Base-by-base conservation (phyloP, 768 basidiomycete species). In the Amanita molliuscula region DNA sequence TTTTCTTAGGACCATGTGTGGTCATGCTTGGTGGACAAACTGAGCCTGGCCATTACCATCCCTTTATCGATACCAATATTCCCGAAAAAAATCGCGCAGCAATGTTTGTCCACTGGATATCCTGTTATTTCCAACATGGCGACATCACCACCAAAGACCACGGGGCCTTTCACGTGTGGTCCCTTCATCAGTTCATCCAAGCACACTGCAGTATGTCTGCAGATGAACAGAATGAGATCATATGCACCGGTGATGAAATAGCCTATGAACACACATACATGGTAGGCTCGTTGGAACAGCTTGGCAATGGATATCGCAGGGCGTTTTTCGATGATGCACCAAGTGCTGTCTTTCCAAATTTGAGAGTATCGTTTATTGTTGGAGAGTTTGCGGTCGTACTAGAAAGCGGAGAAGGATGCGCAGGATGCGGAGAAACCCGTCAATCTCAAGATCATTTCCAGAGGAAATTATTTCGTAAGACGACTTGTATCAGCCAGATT, bases 381-480 rank as follows among this genome's bases (percentile, higher is more conserved):
- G 47, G 47, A 3, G 35, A 38, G 2, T 15, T 21, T 6, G 10
- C 15, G 6, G 35, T n/a, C 33, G 20, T 48, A 34, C n/a, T 48
- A 36, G 35, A 38, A 8, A 8, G 21, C 40, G 11, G 23, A 48
- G 11, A 41, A 37, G 15, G 47, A 48, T 26, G 28, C 7, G 3
- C 20, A 37, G 47, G 37, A 40, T 3, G 31, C 35, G 11, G 47
- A 34, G 28, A 26, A 41, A 38, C 11, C 13, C 5, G 36, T 48
- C 34, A 48, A 48, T 48, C 11, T 37, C n/a, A 23, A 4, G 20
- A 3, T 48, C 18, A 21, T 48, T 13, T 25, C 23, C 3, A 21
- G 20, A 3, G n/a, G 20, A 13, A 48, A 48, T 37, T 36, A 48
- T 21, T 48, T 48, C 34, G 47, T 48, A n/a, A 35, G 35, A 36